phyloP scores from a whole-genome alignment of 495 filamentous ascomycete species.

The Cercophora samala region DNA sequence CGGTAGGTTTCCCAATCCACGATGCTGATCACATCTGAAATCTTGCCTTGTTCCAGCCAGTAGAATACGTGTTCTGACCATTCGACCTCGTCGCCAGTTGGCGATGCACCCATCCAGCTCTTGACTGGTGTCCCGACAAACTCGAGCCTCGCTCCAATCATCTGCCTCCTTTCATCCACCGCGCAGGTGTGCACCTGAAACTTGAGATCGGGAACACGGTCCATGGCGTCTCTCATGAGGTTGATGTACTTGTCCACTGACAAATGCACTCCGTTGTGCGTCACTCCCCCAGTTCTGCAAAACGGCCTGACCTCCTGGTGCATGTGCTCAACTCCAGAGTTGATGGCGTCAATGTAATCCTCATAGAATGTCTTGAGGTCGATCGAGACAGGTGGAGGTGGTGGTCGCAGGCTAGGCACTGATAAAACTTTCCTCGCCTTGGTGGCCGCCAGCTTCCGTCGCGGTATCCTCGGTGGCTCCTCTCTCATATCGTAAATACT shows the following conservation, averaged over 20 bases:
- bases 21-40: slow-evolving; percentile 34
- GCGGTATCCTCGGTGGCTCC: slow-evolving; percentile 18
- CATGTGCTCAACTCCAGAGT: slow-evolving; percentile 25
- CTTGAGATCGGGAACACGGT: slow-evolving; percentile 28
- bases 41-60: slow-evolving; percentile 35
- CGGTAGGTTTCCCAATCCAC: slow-evolving; percentile 35
- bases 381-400: slow-evolving; percentile 19
- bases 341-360: slow-evolving; percentile 32
- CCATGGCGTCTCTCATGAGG: slow-evolving; percentile 29
- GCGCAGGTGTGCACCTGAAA: slow-evolving; percentile 26
- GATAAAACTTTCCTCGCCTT: not conserved
- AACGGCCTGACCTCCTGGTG: slow-evolving; percentile 25
- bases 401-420: slow-evolving; percentile 15
- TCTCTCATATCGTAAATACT: slow-evolving; percentile 21
- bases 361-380: slow-evolving; percentile 25
- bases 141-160: slow-evolving; percentile 31
- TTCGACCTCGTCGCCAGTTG: slow-evolving; percentile 26
- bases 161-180: slow-evolving; percentile 27
- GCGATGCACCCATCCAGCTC: slow-evolving; percentile 18
- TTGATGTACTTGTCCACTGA: slow-evolving; percentile 26
- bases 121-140: slow-evolving; percentile 32
- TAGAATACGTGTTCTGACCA: slow-evolving; percentile 37
- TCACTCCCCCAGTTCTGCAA: slow-evolving; percentile 24
- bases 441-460: slow-evolving; percentile 13
- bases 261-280: slow-evolving; percentile 28